These are phyloP conservation scores for Naegleria gruberi DNA, from an alignment of 208 protist species.

Conservation along the genomic window DNA sequence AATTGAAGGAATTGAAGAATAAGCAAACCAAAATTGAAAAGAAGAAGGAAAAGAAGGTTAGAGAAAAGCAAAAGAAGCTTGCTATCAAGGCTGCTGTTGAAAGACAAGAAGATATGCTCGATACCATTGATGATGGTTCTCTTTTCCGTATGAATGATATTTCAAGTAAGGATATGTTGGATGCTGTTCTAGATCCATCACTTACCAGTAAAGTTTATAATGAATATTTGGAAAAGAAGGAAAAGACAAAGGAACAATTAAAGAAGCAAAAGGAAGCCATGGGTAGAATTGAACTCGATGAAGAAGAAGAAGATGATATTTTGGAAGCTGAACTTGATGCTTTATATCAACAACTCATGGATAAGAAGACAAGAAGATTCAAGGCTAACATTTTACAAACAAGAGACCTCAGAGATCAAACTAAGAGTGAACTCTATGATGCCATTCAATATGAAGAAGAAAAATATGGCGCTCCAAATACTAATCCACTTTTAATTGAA, in stretches of 20 bases:
- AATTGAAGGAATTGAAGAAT: slow-evolving; percentile 70
- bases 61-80: slow-evolving; percentile 59
- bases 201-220: background rate
- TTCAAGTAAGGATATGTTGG: background rate
- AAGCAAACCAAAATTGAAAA: slow-evolving; percentile 41
- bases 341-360: background rate
- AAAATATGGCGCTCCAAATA: background rate
- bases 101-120: slow-evolving; percentile 21
- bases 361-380: background rate
- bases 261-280: background rate
- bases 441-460: background rate
- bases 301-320: background rate
- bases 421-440: background rate
- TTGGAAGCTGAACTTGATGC: background rate
- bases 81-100: slow-evolving; percentile 28
- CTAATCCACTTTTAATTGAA: background rate
- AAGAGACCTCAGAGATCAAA: background rate
- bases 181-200: background rate
- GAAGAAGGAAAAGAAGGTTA: slow-evolving; percentile 53
- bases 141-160: background rate
- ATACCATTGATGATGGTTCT: slow-evolving; percentile 22
- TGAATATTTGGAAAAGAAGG: background rate
- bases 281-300: background rate
- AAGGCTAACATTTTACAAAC: background rate
- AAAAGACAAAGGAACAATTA: background rate